Percentiles rank a stretch among this genome's conserved stretches.
These are phyloP conservation scores for Aspergillus texensis DNA, from an alignment of 2,329 filamentous ascomycete species.

Conservation along the genomic window DNA sequence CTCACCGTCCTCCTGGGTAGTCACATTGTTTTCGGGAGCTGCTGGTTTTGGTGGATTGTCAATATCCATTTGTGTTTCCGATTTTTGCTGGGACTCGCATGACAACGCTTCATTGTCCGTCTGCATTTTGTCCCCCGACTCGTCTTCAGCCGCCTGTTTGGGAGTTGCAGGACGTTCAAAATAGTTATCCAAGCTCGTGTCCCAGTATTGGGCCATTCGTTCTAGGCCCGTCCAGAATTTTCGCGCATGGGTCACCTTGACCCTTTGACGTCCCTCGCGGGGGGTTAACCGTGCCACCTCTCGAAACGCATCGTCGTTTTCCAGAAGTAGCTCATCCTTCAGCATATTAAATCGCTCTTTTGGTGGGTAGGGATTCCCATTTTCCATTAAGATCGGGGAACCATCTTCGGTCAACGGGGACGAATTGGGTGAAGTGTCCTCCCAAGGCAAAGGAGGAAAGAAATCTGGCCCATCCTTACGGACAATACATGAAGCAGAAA, in stretches of 20 bases:
- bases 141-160: conserved; percentile 19
- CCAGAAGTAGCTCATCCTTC: conserved; percentile 54
- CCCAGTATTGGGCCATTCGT: conserved; percentile 65
- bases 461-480: conserved; percentile 35
- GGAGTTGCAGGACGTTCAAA: conserved; percentile 42
- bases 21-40: not conserved
- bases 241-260: conserved; percentile 58
- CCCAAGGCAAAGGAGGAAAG: conserved; percentile 45
- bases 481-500: conserved; percentile 41
- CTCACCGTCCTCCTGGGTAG: conserved; percentile 3
- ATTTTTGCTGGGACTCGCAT: conserved; percentile 18
- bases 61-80: conserved; percentile 29
- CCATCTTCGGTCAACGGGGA: conserved; percentile 25
- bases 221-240: conserved; percentile 65
- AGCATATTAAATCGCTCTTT: conserved; percentile 53
- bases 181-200: conserved; percentile 61
- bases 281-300: conserved; percentile 54
- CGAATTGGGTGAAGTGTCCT: conserved; percentile 18
- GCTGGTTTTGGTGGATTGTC: conserved; percentile 16
- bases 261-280: conserved; percentile 47
- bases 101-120: conserved; percentile 18
- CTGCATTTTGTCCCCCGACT: conserved; percentile 25
- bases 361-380: conserved; percentile 51
- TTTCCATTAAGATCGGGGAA: conserved; percentile 45
- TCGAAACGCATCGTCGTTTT: conserved; percentile 62